phyloP scores from a whole-genome alignment of 768 basidiomycete genomes.

The Gloeopeniophorella convolvens region DNA sequence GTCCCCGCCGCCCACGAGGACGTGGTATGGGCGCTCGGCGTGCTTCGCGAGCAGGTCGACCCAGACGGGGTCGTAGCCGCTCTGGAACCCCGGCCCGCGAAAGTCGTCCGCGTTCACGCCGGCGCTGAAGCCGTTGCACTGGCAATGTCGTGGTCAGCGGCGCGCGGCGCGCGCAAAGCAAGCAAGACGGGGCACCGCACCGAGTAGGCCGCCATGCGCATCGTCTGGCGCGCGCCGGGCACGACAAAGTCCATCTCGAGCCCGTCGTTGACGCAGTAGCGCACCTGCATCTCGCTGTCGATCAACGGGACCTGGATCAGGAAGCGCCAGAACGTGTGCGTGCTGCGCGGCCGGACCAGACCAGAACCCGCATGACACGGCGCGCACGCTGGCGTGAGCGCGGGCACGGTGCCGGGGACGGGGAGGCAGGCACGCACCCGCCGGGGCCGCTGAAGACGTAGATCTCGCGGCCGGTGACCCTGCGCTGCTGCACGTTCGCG shows the following conservation, averaged over 20 bases:
- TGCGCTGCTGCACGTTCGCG: slow-evolving; percentile 34
- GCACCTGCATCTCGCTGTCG: slow-evolving; percentile 63
- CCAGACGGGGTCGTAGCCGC: slow-evolving; percentile 90
- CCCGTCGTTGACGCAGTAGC: slow-evolving; percentile 79
- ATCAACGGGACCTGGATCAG: slow-evolving; percentile 74
- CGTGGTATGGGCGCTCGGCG: slow-evolving; percentile 74
- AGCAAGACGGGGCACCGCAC: slow-evolving; percentile 34
- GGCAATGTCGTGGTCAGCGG: slow-evolving; percentile 1
- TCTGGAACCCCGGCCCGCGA: slow-evolving; percentile 69
- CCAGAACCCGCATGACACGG: too few species aligned
- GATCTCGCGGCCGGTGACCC: slow-evolving; percentile 60
- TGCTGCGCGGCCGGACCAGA: slow-evolving; percentile 36
- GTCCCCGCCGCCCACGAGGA: slow-evolving; percentile 90
- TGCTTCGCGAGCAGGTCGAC: slow-evolving; percentile 85
- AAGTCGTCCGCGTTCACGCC: slow-evolving; percentile 90
- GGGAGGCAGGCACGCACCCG: slow-evolving; percentile 32
- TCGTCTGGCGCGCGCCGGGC: slow-evolving; percentile 72
- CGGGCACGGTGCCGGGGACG: neutral
- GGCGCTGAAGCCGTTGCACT: slow-evolving; percentile 87
- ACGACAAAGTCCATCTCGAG: slow-evolving; percentile 75
- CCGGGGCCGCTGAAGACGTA: slow-evolving; percentile 56
- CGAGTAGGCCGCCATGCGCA: slow-evolving; percentile 88
- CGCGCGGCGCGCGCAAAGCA: neutral
- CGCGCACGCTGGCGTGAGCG: too few species aligned
- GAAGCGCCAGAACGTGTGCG: slow-evolving; percentile 94